A percentile compares a stretch with the other conserved stretches of the same genome.
These are phyloP conservation scores for Fusarium chlamydosporum DNA, from an alignment of 2,329 filamentous ascomycete genomes.

Conservation along the genomic window DNA sequence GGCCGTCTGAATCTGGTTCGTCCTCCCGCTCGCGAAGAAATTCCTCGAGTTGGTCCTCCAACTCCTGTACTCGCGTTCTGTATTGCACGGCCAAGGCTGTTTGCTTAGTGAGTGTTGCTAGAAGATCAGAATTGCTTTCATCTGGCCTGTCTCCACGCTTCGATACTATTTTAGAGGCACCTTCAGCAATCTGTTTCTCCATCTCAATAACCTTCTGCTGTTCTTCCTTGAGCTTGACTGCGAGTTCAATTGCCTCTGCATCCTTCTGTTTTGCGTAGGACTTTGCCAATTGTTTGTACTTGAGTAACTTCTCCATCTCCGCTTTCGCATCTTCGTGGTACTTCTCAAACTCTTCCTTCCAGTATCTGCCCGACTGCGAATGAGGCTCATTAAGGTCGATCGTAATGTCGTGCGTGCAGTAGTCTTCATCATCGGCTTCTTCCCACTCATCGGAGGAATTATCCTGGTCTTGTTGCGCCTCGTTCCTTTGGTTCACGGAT, in stretches of 20 bases:
- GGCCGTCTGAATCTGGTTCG: constrained; percentile 51
- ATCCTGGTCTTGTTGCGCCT: constrained; percentile 27
- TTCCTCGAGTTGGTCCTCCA: constrained; percentile 66
- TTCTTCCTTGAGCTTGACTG: constrained; percentile 76
- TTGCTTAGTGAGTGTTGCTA: constrained; percentile 70
- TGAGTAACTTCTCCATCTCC: constrained; percentile 82
- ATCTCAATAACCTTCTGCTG: constrained; percentile 74
- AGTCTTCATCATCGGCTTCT: constrained; percentile 61
- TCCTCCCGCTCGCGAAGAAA: constrained; percentile 56
- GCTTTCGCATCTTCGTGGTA: constrained; percentile 80
- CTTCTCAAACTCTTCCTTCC: constrained; percentile 82
- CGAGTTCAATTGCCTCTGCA: constrained; percentile 75
- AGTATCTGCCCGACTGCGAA: constrained; percentile 82
- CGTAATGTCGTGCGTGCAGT: constrained; percentile 72
- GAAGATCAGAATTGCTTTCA: constrained; percentile 62
- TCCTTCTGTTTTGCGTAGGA: constrained; percentile 85
- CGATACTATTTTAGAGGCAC: constrained; percentile 69
- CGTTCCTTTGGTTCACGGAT: constrained; percentile 16
- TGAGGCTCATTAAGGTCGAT: constrained; percentile 80
- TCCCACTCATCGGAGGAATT: constrained; percentile 65
- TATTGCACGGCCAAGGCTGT: constrained; percentile 71
- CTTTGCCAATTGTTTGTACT: constrained; percentile 84
- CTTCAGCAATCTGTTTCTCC: constrained; percentile 72
- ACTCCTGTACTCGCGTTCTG: constrained; percentile 70
- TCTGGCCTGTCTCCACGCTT: constrained; percentile 55